Conservation (phyloP, 1,284 basidiomycete species). For the Puccinia hordei region DNA sequence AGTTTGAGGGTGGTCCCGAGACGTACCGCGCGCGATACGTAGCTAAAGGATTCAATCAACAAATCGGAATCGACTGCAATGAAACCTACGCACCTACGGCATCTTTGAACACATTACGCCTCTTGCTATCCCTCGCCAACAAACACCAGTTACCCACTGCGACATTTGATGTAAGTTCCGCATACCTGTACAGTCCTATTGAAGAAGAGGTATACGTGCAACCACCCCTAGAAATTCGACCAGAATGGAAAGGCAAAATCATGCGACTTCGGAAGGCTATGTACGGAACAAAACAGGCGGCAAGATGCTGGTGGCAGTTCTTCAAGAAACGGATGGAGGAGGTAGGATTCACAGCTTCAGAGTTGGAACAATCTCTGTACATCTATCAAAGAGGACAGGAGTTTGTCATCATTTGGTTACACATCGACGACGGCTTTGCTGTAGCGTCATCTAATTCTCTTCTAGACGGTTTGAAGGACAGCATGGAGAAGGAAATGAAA, state of each 20-base stretch:
- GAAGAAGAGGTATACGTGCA: too few species aligned
- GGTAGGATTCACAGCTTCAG: neutral
- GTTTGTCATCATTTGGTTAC: too few species aligned
- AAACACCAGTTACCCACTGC: neutral
- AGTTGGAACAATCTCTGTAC: conserved; percentile 17
- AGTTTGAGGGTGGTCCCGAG: neutral
- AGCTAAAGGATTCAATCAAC: conserved; percentile 10
- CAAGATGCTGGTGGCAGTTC: conserved; percentile 41
- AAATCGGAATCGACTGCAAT: conserved; percentile 6
- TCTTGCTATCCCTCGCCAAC: neutral
- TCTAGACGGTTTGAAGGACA: too few species aligned
- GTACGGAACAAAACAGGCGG: conserved; percentile 39
- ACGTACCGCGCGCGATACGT: neutral
- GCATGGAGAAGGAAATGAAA: too few species aligned
- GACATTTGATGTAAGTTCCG: conserved; percentile 1
- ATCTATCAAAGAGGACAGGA: too few species aligned
- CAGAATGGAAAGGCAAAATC: too few species aligned
- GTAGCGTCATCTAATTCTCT: too few species aligned
- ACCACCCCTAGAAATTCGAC: too few species aligned
- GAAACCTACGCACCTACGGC: conserved; percentile 7
- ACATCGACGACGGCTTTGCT: too few species aligned
- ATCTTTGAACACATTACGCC: neutral
- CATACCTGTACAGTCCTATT: conserved; percentile 8
- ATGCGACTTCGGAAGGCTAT: too few species aligned
- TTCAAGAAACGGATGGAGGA: neutral